phyloP scores from a whole-genome alignment of 371 early-diverging fungal species.

The Syncephalis plumigaleata region DNA sequence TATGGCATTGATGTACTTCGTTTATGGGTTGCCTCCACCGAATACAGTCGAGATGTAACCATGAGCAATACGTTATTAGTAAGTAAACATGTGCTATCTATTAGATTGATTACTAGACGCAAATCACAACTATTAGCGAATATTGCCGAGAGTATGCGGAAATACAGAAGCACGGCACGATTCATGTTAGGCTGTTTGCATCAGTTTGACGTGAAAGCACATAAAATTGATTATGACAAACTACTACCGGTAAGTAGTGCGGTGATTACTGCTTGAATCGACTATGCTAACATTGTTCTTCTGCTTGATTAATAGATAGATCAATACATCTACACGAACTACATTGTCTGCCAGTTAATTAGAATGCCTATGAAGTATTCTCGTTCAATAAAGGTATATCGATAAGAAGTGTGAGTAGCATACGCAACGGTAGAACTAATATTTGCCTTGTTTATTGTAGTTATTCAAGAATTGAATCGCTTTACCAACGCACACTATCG shows the following conservation, averaged over 20 bases:
- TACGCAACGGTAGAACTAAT: no score
- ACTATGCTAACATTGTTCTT: slow-evolving; percentile 62
- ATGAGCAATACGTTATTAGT: slow-evolving; percentile 54
- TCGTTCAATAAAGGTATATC: slow-evolving; percentile 42
- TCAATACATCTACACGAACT: slow-evolving; percentile 48
- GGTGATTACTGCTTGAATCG: slow-evolving; percentile 62
- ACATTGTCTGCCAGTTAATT: slow-evolving; percentile 31
- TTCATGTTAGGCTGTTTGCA: slow-evolving; percentile 69
- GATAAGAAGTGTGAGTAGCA: slow-evolving; percentile 3
- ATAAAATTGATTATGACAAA: slow-evolving; percentile 29
- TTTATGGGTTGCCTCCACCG: slow-evolving; percentile 69
- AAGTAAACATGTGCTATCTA: slow-evolving; percentile 2
- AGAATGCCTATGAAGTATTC: slow-evolving; percentile 35
- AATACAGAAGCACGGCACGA: slow-evolving; percentile 58
- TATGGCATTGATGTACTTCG: slow-evolving; percentile 75
- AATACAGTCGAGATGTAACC: slow-evolving; percentile 60
- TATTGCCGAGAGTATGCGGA: slow-evolving; percentile 48
- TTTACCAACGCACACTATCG: no score
- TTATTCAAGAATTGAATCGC: no score
- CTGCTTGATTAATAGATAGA: slow-evolving; percentile 26
- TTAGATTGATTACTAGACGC: slow-evolving; percentile 11
- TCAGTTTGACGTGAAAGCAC: slow-evolving; percentile 30
- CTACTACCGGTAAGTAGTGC: slow-evolving; percentile 17
- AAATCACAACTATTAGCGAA: slow-evolving; percentile 3
- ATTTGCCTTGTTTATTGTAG: slow-evolving; percentile 14